Percentiles rank a stretch among this genome's conserved stretches.
phyloP scores from a whole-genome alignment of 2,329 filamentous ascomycete genomes.

The Clonostachys byssicola region DNA sequence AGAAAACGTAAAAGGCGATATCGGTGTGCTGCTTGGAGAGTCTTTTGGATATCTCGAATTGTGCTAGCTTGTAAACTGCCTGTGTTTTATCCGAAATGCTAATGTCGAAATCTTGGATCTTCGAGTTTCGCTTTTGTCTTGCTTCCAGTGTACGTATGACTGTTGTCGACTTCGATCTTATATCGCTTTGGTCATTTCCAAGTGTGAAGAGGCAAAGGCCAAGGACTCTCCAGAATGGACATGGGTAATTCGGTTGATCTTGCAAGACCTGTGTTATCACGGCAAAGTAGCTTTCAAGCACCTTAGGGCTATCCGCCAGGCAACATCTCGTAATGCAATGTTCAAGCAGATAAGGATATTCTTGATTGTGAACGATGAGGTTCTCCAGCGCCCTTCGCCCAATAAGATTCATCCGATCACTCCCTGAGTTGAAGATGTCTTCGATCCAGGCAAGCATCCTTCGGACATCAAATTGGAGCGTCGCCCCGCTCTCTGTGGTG shows the following conservation, averaged over 20 bases:
- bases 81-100: slow-evolving; percentile 98
- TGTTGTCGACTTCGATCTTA: slow-evolving; percentile 81
- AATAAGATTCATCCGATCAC: slow-evolving; percentile 87
- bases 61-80: slow-evolving; percentile 93
- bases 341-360: slow-evolving; percentile 80
- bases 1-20: slow-evolving; percentile 89
- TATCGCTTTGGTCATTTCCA: slow-evolving; percentile 85
- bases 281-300: slow-evolving; percentile 91
- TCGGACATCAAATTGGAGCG: slow-evolving; percentile 85
- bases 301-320: slow-evolving; percentile 72
- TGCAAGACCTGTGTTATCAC: slow-evolving; percentile 86
- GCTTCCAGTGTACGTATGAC: slow-evolving; percentile 80
- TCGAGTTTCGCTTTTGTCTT: slow-evolving; percentile 73
- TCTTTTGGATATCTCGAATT: slow-evolving; percentile 92
- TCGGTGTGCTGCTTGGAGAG: slow-evolving; percentile 86
- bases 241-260: slow-evolving; percentile 75
- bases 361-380: slow-evolving; percentile 83
- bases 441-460: slow-evolving; percentile 96
- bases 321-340: slow-evolving; percentile 93
- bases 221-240: slow-evolving; percentile 87
- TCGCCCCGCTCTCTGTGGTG: slow-evolving; percentile 81
- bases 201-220: slow-evolving; percentile 87
- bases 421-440: slow-evolving; percentile 86
- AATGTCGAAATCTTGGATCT: slow-evolving; percentile 95
- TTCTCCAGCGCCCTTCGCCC: slow-evolving; percentile 86